Conservation (phyloP, 2,329 filamentous ascomycete genomes). For the Stachybotrys elegans region DNA sequence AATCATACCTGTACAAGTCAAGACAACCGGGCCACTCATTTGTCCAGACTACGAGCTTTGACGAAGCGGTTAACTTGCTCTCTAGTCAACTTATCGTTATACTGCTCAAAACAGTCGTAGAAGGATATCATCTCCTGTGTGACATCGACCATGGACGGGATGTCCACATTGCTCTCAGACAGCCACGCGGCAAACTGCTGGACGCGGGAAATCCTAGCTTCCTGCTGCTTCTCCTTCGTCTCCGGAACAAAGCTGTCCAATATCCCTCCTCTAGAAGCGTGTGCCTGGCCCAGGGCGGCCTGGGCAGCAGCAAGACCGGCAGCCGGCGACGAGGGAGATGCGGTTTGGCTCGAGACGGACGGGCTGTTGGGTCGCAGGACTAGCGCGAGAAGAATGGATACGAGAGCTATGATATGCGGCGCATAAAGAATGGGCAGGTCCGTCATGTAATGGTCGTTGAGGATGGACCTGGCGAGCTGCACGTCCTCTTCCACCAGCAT, state of each 20-base stretch:
- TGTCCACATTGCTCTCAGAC: conserved; percentile 79
- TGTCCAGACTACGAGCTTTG: conserved; percentile 52
- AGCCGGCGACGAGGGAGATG: conserved; percentile 24
- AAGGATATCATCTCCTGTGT: conserved; percentile 89
- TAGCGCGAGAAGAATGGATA: conserved; percentile 78
- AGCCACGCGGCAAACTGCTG: conserved; percentile 69
- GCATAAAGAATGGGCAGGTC: conserved; percentile 82
- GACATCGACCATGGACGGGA: conserved; percentile 79
- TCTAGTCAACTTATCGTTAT: conserved; percentile 53
- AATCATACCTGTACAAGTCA: too few species aligned
- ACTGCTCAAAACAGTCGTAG: conserved; percentile 66
- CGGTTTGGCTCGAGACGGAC: conserved; percentile 20
- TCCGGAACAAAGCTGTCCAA: conserved; percentile 15
- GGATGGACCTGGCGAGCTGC: conserved; percentile 71
- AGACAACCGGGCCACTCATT: too few species aligned
- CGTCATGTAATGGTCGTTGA: conserved; percentile 91
- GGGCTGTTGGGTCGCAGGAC: conserved; percentile 60
- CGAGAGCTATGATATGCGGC: conserved; percentile 84
- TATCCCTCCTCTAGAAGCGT: conserved; percentile 15
- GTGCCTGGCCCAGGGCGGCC: conserved; percentile 40
- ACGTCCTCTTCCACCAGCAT: conserved; percentile 72
- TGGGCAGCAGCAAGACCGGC: conserved; percentile 44
- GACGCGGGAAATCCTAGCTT: conserved; percentile 59
- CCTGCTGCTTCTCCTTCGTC: conserved; percentile 44
- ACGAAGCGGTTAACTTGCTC: conserved; percentile 56